Evolutionary conservation across 495 filamentous ascomycete species (phyloP).

Genomic region (Talaromyces ruber): DNA sequence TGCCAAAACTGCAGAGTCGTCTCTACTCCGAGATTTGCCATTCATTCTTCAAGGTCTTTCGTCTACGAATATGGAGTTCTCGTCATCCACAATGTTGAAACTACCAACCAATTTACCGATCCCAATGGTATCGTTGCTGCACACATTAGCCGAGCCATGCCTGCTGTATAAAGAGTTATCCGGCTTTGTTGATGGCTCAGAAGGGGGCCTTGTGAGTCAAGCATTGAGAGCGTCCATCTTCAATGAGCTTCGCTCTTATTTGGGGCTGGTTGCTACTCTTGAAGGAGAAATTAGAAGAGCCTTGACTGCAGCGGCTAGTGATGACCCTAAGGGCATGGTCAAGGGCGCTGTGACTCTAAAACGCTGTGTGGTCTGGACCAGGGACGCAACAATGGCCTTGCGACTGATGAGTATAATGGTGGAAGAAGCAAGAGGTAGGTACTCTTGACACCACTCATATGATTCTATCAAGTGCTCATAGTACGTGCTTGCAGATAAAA

Average conservation of each 20-base stretch:
- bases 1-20: conserved; percentile 44
- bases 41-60: conserved; percentile 93
- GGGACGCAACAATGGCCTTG: conserved; percentile 93
- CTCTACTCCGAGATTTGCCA: conserved; percentile 81
- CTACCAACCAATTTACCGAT: conserved; percentile 72
- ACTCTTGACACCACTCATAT: conserved; percentile 11
- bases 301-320: conserved; percentile 54
- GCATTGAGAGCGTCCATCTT: conserved; percentile 86
- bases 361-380: conserved; percentile 92
- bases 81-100: conserved; percentile 52
- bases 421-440: conserved; percentile 71
- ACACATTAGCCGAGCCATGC: conserved; percentile 88
- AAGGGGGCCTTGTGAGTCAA: conserved; percentile 75
- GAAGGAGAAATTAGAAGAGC: conserved; percentile 90
- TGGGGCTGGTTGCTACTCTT: conserved; percentile 85
- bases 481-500: conserved; percentile 45
- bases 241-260: conserved; percentile 77
- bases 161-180: conserved; percentile 75
- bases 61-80: conserved; percentile 73
- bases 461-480: background rate
- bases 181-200: conserved; percentile 65
- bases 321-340: conserved; percentile 56
- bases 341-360: conserved; percentile 94
- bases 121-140: conserved; percentile 78
- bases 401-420: conserved; percentile 91